Base-by-base conservation (phyloP, 495 filamentous ascomycete genomes). In the Cercophora sp. region DNA sequence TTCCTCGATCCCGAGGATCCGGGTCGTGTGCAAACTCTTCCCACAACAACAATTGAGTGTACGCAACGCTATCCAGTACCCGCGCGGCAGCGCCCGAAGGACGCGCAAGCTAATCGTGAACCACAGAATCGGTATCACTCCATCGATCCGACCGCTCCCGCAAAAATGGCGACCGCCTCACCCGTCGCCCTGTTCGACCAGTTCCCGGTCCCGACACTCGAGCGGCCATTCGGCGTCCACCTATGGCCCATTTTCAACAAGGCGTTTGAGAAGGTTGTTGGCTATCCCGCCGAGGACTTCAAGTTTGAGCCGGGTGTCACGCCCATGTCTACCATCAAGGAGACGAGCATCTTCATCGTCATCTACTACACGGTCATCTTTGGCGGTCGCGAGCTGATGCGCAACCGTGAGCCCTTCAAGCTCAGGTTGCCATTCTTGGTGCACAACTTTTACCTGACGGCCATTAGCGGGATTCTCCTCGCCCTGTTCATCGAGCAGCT, bases 231-330 rank as follows among this genome's bases (percentile, higher is more conserved):
- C 66, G 93, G 91, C 64, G 76, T 96, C 54, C 74, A 87, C 36
- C 71, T 97, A 71, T 98, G 93, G 93, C 92, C 93, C 53, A 81
- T 93, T 72, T 98, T 97, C 80, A 85, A 85, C 73, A 83, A 88
- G 72, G 83, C 79, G 61, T 96, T 85, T 71, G 82, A 85, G 67
- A 64, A 69, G 29, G 79, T 88, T 40, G 79, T 77, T 48, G 92
- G 91, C 56, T 87, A 84, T 65, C 76, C 81, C 45, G 82, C 87
- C 44, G 78, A 86, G 42, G 81, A 88, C 52, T 87, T 89, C 64
- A 70, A 74, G 45, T 88, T 91, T 71, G 68, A 74, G 54, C 72
- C 80, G n/a, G 83, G 81, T 56, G 66, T 70, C 53, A 89, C 84
- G 23, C 84, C 84, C 51, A 79, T 91, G 75, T 85, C 85, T 42